Evolutionary conservation across 768 basidiomycete species (phyloP).

Genomic region (Agrocybe chaxingu): DNA sequence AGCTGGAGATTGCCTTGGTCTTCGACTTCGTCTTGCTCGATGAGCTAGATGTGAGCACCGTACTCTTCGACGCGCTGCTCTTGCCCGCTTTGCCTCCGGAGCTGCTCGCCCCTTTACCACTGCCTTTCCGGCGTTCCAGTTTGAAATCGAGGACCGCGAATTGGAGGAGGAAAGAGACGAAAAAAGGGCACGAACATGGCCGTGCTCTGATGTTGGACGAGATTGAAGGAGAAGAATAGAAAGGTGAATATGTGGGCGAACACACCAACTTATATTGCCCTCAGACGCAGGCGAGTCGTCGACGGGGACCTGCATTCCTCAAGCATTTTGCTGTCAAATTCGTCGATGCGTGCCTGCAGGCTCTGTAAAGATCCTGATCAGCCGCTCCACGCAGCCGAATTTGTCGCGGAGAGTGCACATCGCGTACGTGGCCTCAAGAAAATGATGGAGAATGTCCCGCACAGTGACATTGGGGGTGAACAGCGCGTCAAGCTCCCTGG

Average conservation of each 20-base stretch:
- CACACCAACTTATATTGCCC: too few relatives aligned
- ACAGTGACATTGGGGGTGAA: not conserved
- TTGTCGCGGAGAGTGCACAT: too few relatives aligned
- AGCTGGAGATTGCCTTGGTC: constrained; percentile 11
- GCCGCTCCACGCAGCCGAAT: too few relatives aligned
- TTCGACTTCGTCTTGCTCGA: constrained; percentile 12
- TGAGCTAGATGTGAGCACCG: not conserved
- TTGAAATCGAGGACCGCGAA: too few relatives aligned
- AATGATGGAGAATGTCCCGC: not conserved
- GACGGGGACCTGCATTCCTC: too few relatives aligned
- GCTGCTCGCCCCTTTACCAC: constrained; percentile 11
- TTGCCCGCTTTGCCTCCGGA: constrained; percentile 9
- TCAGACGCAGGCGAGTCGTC: too few relatives aligned
- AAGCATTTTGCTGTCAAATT: too few relatives aligned
- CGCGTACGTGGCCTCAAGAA: too few relatives aligned
- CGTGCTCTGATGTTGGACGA: too few relatives aligned
- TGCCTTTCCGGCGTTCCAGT: constrained; percentile 10
- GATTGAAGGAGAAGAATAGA: not conserved
- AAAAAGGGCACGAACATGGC: constrained; percentile 19
- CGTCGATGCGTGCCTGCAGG: too few relatives aligned
- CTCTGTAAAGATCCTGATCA: too few relatives aligned
- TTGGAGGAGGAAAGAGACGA: constrained; percentile 6
- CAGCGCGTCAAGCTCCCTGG: too few relatives aligned
- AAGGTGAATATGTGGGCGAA: not conserved
- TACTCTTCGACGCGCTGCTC: constrained; percentile 6